A percentile compares a stretch with the other conserved stretches of the same genome.
These are phyloP conservation scores for Adansonia madagascariensis DNA, from an alignment of 441 rosid species.

Conservation along the genomic window DNA sequence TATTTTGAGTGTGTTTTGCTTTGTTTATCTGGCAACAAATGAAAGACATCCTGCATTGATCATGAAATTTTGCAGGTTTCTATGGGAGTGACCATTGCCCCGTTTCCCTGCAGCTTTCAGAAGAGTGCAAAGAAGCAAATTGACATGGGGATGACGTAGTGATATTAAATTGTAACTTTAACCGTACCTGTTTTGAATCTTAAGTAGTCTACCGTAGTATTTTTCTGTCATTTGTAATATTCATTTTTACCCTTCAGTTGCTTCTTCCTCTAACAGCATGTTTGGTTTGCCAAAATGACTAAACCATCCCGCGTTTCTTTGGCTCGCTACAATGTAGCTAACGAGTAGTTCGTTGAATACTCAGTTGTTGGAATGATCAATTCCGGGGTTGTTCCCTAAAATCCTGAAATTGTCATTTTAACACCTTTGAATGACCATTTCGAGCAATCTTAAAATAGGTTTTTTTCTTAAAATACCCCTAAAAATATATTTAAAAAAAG, in stretches of 20 bases:
- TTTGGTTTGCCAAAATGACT: neutral
- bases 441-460: too few relatives aligned
- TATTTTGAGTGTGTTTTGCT: neutral
- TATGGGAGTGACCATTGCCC: conserved; percentile 96
- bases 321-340: too few relatives aligned
- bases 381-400: too few relatives aligned
- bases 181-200: neutral
- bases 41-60: conserved; percentile 4
- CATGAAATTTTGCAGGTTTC: conserved; percentile 56
- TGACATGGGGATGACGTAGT: neutral
- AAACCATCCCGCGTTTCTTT: too few relatives aligned
- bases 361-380: too few relatives aligned
- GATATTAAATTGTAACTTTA: neutral
- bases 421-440: too few relatives aligned
- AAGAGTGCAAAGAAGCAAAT: conserved; percentile 3
- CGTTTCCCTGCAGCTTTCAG: conserved; percentile 73
- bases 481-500: too few relatives aligned
- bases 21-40: neutral
- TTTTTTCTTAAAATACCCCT: too few relatives aligned
- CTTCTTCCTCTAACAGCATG: neutral
- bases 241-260: neutral
- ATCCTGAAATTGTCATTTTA: too few relatives aligned
- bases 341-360: too few relatives aligned
- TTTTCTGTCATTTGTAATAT: neutral
- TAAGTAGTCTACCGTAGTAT: neutral